Evolutionary conservation across 108 stramenopile species (phyloP), one percentile per base, ranked within the genome.

Genomic region (Cyclostephanos invisitatus): DNA sequence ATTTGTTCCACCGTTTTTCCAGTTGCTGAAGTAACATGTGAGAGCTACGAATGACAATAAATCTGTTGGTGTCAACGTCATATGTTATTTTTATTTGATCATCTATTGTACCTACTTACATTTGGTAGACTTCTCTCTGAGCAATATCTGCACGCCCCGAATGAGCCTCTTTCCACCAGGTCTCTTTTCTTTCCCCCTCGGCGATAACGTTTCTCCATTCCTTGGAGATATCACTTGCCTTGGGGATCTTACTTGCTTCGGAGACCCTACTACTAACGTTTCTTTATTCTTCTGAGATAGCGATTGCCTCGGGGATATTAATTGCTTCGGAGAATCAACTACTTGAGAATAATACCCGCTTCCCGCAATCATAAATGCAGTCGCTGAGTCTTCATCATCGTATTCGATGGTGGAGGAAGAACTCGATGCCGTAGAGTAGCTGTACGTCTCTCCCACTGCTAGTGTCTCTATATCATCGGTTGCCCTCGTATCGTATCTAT

Each of bases 381-480:
- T 62, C 10, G 44, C 0, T 3, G 68, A 64, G 27, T 66, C 67
- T 47, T 38, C 36, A 54, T 67, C 66, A 54, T 62, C 59, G 38
- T 17, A 57, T 22, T 35, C 40, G 32, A 49, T 46, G 36, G 70
- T 17, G 0, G 74, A 59, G 53, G 36, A 7, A 49, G 29, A 32
- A n/a, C n/a, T n/a, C 1, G 73, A 74, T 6, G 73, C 66, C 24
- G 67, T 40, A 32, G 36, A 29, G 18, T 22, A 54, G 25, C 28
- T 32, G 28, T 64, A 48, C 0, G 55, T 63, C 1, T 50, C 44
- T 10, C 83, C 72, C 24, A 91, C 86, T 27, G 86, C 87, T 0
- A 94, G 79, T 49, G 91, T 85, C 75, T 94, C 92, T 20, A 94
- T 70, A 68, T 94, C 90, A 71, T 94, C 92, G 24, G 84, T 82